A percentile compares a stretch with the other conserved stretches of the same genome.
These are phyloP conservation scores for Sarcodon aspratus DNA, from an alignment of 768 basidiomycete species.

Conservation along the genomic window DNA sequence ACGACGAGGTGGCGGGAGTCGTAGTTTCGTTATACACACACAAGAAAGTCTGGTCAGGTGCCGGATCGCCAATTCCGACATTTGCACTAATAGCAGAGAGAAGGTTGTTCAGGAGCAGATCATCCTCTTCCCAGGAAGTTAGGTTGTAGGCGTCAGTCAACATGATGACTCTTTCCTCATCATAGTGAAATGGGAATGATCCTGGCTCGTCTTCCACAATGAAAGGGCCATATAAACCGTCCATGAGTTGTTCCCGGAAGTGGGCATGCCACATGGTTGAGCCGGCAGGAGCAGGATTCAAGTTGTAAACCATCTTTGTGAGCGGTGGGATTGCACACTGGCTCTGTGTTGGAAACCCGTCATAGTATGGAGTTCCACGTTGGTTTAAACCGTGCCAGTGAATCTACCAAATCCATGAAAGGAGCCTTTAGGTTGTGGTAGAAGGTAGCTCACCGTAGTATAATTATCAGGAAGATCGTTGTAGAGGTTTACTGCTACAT, in stretches of 20 bases:
- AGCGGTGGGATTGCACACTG: neutral
- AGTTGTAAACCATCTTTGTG: neutral
- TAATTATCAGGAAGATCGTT: neutral
- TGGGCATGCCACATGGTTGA: slow-evolving; percentile 1
- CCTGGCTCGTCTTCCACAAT: slow-evolving; percentile 1
- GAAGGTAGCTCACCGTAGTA: neutral
- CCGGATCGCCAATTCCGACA: neutral
- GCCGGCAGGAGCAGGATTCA: neutral
- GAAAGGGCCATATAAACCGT: slow-evolving; percentile 1
- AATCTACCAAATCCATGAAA: neutral
- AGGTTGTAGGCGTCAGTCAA: slow-evolving; percentile 1
- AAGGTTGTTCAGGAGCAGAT: neutral
- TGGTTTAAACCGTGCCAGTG: slow-evolving; percentile 1
- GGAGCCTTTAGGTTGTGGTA: neutral
- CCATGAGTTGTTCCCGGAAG: neutral
- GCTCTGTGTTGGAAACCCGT: slow-evolving; percentile 1
- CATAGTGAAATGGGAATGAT: neutral
- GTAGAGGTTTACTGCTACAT: neutral
- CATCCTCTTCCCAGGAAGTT: neutral
- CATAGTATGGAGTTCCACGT: neutral
- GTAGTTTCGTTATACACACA: neutral
- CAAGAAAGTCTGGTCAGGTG: neutral
- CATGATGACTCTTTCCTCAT: slow-evolving; percentile 1
- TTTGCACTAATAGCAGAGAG: neutral
- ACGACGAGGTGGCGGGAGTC: neutral